phyloP scores from a whole-genome alignment of 2,329 filamentous ascomycete species.

The Boeremia exigua region DNA sequence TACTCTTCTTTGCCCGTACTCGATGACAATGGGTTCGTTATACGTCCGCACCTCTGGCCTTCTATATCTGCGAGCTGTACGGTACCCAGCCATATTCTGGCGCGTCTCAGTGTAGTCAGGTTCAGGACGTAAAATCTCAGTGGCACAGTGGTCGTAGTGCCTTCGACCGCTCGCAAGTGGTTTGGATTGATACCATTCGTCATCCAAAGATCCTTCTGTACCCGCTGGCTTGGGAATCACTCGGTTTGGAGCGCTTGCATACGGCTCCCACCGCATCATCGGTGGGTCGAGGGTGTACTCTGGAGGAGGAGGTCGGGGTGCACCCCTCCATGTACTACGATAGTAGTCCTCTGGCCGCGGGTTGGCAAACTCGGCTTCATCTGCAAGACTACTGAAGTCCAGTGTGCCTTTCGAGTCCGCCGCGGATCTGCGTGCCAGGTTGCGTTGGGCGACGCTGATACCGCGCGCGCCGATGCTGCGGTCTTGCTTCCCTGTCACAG shows the following conservation, averaged over 20 bases:
- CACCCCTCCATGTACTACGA: background rate
- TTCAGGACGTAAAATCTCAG: background rate
- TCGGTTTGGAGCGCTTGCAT: background rate
- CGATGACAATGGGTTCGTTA: background rate
- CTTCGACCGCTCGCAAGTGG: too few species aligned
- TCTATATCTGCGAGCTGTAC: background rate
- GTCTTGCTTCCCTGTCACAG: conserved; percentile 27
- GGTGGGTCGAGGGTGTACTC: background rate
- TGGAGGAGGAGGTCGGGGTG: background rate
- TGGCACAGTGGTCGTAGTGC: background rate
- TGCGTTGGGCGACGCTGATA: conserved; percentile 36
- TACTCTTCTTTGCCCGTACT: background rate
- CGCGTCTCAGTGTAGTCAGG: background rate
- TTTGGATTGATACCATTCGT: background rate
- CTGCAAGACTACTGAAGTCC: conserved; percentile 21
- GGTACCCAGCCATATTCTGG: background rate
- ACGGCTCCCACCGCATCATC: conserved; percentile 2
- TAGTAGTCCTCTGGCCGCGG: conserved; percentile 17
- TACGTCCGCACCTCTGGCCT: background rate
- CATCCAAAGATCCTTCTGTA: background rate
- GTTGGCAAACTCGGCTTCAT: conserved; percentile 34
- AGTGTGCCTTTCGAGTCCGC: conserved; percentile 18
- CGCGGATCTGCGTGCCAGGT: conserved; percentile 17
- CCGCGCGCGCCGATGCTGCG: conserved; percentile 21
- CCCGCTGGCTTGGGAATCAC: background rate